Evolutionary conservation across 202 grass and related monocot species (phyloP).

Genomic region (Cymbopogon flexuosus): DNA sequence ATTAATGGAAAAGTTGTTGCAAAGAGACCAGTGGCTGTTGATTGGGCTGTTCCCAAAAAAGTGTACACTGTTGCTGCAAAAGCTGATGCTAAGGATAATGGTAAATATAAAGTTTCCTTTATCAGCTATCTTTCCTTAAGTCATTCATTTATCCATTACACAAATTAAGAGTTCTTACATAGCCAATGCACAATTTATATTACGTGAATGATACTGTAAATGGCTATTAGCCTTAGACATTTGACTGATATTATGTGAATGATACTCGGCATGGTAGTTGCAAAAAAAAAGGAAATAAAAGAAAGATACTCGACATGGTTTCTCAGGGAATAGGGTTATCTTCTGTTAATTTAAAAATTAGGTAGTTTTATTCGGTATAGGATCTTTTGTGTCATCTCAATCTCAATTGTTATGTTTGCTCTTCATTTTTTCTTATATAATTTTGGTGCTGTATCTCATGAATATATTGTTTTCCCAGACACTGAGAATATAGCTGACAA

Average conservation of each 20-base stretch:
- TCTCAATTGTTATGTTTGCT: neutral
- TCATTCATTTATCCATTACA: neutral
- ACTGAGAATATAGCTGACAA: slow-evolving; percentile 30
- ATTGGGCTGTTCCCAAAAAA: slow-evolving; percentile 93
- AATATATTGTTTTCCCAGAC: slow-evolving; percentile 43
- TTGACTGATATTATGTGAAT: neutral
- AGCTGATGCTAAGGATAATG: slow-evolving; percentile 50
- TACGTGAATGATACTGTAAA: slow-evolving; percentile 10
- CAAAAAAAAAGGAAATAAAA: too few relatives aligned
- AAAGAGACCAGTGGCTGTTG: slow-evolving; percentile 89
- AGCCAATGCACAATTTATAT: slow-evolving; percentile 20
- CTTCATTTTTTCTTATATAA: slow-evolving; percentile 20
- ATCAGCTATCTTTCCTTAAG: slow-evolving; percentile 7
- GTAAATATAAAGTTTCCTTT: slow-evolving; percentile 27
- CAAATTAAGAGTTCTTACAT: neutral
- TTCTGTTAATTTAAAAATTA: slow-evolving; percentile 5
- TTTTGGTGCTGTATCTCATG: slow-evolving; percentile 15
- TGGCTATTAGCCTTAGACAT: neutral
- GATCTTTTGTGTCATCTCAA: neutral
- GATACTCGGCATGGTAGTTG: neutral
- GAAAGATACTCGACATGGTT: neutral
- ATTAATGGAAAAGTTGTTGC: slow-evolving; percentile 67
- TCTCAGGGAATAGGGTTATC: neutral
- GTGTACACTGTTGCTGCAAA: slow-evolving; percentile 71
- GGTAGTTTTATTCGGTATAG: neutral